These are phyloP conservation scores for Quercus mongolica DNA, from an alignment of 306 rosid species.

Conservation along the genomic window DNA sequence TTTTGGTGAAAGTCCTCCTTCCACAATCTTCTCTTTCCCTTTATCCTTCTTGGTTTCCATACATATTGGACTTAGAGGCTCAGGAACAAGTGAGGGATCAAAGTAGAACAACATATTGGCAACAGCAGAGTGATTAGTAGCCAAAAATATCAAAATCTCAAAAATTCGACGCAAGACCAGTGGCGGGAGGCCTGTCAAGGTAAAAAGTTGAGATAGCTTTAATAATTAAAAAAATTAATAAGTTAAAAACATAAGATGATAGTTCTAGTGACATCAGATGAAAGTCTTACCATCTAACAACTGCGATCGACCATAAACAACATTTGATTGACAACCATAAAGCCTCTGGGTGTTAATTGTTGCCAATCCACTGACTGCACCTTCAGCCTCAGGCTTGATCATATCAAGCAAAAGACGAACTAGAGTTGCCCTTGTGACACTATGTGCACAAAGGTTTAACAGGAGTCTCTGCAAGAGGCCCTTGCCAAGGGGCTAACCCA, in stretches of 20 bases:
- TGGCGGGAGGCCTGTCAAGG: constrained; percentile 87
- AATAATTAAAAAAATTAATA: constrained; percentile 11
- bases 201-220: constrained; percentile 20
- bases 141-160: constrained; percentile 83
- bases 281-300: constrained; percentile 76
- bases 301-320: constrained; percentile 92
- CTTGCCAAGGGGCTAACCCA: constrained; percentile 91
- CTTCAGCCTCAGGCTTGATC: constrained; percentile 86
- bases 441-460: constrained; percentile 87
- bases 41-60: constrained; percentile 56
- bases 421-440: constrained; percentile 75
- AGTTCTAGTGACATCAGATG: not conserved
- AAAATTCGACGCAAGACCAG: constrained; percentile 83
- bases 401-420: constrained; percentile 69
- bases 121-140: constrained; percentile 83
- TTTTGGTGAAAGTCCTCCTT: constrained; percentile 42
- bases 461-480: constrained; percentile 96
- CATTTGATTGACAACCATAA: constrained; percentile 89
- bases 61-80: constrained; percentile 38
- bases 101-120: constrained; percentile 81
- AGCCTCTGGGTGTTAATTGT: constrained; percentile 77
- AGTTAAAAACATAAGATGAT: constrained; percentile 9
- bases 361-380: constrained; percentile 50
- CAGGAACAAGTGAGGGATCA: constrained; percentile 53
- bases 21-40: constrained; percentile 87